Percentiles rank a stretch among this genome's conserved stretches.
Evolutionary conservation across 2,329 filamentous ascomycete genomes (phyloP).

Genomic region (Aureobasidium zeae): DNA sequence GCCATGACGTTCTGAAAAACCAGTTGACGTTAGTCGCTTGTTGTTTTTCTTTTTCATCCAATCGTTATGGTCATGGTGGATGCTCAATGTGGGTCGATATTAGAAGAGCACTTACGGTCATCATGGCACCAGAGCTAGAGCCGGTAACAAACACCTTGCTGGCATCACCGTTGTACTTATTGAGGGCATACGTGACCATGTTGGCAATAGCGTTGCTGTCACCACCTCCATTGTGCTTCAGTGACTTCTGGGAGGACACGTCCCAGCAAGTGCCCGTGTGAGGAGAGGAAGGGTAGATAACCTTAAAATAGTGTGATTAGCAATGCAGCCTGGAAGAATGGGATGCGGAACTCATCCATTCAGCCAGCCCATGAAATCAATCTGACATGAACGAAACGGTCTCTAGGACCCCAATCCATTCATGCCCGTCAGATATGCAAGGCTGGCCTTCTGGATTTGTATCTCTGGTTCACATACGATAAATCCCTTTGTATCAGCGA

Average conservation of each 20-base stretch:
- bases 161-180: slow-evolving; percentile 44
- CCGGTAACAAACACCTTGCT: slow-evolving; percentile 48
- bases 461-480: too few relatives aligned
- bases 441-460: too few relatives aligned
- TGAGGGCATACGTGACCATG: slow-evolving; percentile 50
- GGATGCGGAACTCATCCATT: too few relatives aligned
- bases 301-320: too few relatives aligned
- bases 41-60: slow-evolving; percentile 9
- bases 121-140: slow-evolving; percentile 46
- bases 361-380: too few relatives aligned
- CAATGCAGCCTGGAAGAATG: too few relatives aligned
- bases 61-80: neutral
- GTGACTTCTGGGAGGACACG: slow-evolving; percentile 44
- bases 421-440: too few relatives aligned
- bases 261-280: slow-evolving; percentile 51
- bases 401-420: too few relatives aligned
- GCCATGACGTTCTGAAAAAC: slow-evolving; percentile 37
- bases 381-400: too few relatives aligned
- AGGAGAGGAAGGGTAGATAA: slow-evolving; percentile 49
- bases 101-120: slow-evolving; percentile 33
- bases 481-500: slow-evolving; percentile 46
- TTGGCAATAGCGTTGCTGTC: slow-evolving; percentile 49
- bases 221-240: slow-evolving; percentile 49
- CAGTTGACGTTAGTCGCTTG: too few relatives aligned
- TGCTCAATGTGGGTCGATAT: too few relatives aligned